Conservation (phyloP, 331 rosid genomes). For the Erythrophleum ivorense region DNA sequence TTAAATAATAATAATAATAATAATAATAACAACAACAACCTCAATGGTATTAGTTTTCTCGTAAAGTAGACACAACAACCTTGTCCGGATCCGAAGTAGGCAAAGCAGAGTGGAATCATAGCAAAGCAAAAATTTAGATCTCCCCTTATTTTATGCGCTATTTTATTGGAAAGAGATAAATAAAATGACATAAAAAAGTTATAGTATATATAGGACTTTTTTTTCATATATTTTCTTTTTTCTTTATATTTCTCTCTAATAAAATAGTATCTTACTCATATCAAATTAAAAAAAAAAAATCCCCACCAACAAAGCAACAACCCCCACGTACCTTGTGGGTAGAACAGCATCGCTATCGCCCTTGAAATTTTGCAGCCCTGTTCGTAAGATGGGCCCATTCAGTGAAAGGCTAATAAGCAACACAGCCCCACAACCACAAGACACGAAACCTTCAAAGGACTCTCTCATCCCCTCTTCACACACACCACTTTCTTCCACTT, state of each 20-base stretch:
- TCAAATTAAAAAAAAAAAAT: too few relatives aligned
- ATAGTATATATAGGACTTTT: too few relatives aligned
- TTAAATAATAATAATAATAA: too few relatives aligned
- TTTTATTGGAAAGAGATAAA: too few relatives aligned
- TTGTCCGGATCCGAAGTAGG: constrained; percentile 43
- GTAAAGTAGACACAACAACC: constrained; percentile 23
- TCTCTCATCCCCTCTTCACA: neutral
- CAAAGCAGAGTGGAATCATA: constrained; percentile 35
- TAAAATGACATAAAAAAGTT: too few relatives aligned
- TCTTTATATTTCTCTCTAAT: too few relatives aligned
- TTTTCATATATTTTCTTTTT: too few relatives aligned
- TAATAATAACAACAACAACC: too few relatives aligned
- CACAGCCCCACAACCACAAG: constrained; percentile 45
- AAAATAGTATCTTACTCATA: too few relatives aligned
- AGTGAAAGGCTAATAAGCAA: constrained; percentile 37
- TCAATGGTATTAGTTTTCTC: too few relatives aligned
- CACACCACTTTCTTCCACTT: neutral
- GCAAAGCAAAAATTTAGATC: constrained; percentile 22
- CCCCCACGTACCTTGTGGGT: neutral
- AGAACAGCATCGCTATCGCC: constrained; percentile 3
- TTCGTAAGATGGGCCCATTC: constrained; percentile 37
- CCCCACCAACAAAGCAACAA: neutral
- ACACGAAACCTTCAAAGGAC: neutral
- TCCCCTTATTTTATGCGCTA: too few relatives aligned
- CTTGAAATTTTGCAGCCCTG: constrained; percentile 22